Evolutionary conservation across 164 flowering plant genomes (phyloP).

Genomic region (Vitis cinerea): DNA sequence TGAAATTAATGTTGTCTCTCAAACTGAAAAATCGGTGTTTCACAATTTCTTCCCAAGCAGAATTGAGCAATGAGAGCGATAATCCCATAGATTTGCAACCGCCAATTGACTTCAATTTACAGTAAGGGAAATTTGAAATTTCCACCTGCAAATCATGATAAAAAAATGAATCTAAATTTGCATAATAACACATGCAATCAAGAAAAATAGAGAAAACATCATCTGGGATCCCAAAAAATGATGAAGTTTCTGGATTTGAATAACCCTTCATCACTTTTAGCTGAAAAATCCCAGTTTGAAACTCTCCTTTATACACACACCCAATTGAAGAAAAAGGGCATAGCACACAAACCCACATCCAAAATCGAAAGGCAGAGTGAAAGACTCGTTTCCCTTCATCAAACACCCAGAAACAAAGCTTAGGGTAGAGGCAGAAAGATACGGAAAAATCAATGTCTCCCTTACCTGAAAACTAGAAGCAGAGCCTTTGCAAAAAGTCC

Average conservation of each 20-base stretch:
- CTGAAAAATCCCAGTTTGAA: no score
- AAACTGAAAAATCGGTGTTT: constrained; percentile 10
- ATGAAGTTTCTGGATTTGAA: neutral
- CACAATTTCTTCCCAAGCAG: constrained; percentile 35
- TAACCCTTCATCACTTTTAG: neutral
- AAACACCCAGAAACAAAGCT: no score
- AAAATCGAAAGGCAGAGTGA: no score
- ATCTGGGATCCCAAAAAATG: neutral
- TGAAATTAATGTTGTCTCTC: constrained; percentile 12
- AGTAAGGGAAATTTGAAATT: neutral
- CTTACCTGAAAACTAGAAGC: constrained; percentile 5
- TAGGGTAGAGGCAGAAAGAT: neutral
- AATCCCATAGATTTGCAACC: constrained; percentile 26
- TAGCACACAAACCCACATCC: no score
- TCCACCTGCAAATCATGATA: constrained; percentile 5
- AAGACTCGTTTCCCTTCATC: no score
- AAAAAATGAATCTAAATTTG: neutral
- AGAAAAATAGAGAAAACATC: neutral
- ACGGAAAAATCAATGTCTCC: neutral
- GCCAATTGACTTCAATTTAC: neutral
- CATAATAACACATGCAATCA: neutral
- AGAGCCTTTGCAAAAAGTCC: neutral
- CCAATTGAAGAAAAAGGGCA: no score
- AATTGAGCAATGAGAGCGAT: constrained; percentile 31
- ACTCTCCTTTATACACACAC: no score